Base-by-base conservation (phyloP, 2,329 filamentous ascomycete genomes). In the Talaromyces sp. region DNA sequence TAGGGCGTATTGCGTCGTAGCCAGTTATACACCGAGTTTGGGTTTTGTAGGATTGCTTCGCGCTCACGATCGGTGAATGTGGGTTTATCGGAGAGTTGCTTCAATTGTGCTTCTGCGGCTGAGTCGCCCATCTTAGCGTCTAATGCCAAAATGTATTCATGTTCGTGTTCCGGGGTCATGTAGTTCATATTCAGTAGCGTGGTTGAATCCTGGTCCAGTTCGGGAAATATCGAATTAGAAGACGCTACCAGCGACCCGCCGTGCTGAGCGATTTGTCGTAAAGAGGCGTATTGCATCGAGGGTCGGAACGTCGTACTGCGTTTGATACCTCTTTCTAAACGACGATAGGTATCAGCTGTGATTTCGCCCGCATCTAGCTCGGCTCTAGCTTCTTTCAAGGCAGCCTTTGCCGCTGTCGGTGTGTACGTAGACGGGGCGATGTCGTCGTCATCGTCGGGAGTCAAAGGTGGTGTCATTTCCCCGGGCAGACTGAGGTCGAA, bases 1-100 rank as follows among this genome's bases (percentile, higher is more conserved):
- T 93, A 87, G 2, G 91, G 89, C 60, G 90, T 87, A 73, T 96
- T 82, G 69, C 90, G 86, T 62, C 90, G 84, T 11, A 99, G 83
- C 94, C 94, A 99, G 73, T 95, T 97, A 77, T 96, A 95, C 2
- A 96, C 92, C 60, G 89, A 95, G 41, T 91, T 89, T 0, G 92
- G 91, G 70, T 97, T 97, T 53, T 83, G 83, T 22, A 91, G 73
- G 28, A 81, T 79, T 52, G 81, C 70, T 58, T 83, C 81, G 69
- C 74, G 80, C 73, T 78, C 81, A 60, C 75, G 74, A 57, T 85
- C 80, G 43, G 80, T 72, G 54, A 84, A 78, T 4, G 68, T 67
- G 8, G 69, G 68, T 43, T 70, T 70, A 28, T 73, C 70, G 1
- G 72, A 69, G 13, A 68, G 65, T 33, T 66, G 70, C 58, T 70